These are phyloP conservation scores for Echria macrotheca DNA, from an alignment of 495 filamentous ascomycete genomes.

Conservation along the genomic window DNA sequence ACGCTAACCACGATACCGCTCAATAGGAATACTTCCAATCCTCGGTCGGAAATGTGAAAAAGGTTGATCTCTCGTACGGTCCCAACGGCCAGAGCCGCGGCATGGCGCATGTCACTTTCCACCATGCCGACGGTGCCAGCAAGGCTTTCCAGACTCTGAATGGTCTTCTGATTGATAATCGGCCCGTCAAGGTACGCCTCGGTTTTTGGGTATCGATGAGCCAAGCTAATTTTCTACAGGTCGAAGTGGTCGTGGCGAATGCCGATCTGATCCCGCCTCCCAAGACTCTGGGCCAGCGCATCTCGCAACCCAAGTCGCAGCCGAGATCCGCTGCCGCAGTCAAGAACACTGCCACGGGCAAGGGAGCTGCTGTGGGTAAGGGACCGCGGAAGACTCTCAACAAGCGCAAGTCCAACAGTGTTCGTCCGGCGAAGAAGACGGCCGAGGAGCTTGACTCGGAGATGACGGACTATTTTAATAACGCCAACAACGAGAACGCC, in stretches of 20 bases:
- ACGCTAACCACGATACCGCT: slow-evolving; percentile 35
- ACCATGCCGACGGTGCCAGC: slow-evolving; percentile 66
- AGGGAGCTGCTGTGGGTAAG: slow-evolving; percentile 40
- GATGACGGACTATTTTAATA: slow-evolving; percentile 84
- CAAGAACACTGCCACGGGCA: slow-evolving; percentile 48
- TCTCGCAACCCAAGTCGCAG: slow-evolving; percentile 71
- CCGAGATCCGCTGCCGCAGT: slow-evolving; percentile 77
- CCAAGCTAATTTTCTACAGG: slow-evolving; percentile 48
- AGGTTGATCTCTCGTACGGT: slow-evolving; percentile 82
- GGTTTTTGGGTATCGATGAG: too few species aligned
- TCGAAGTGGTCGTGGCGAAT: slow-evolving; percentile 83
- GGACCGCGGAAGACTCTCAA: slow-evolving; percentile 49
- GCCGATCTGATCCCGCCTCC: slow-evolving; percentile 57
- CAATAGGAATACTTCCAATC: slow-evolving; percentile 92
- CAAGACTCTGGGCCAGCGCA: slow-evolving; percentile 80
- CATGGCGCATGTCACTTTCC: slow-evolving; percentile 65
- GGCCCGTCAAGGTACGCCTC: slow-evolving; percentile 80
- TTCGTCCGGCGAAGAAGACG: slow-evolving; percentile 80
- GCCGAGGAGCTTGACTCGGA: slow-evolving; percentile 88
- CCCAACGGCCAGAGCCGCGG: slow-evolving; percentile 88
- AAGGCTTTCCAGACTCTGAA: slow-evolving; percentile 80
- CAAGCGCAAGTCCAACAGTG: slow-evolving; percentile 43
- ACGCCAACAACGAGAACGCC: slow-evolving; percentile 37
- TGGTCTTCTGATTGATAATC: slow-evolving; percentile 79
- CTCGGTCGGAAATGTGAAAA: slow-evolving; percentile 84